Conservation (phyloP, 495 filamentous ascomycete genomes). For the Daldinia caldariorum region DNA sequence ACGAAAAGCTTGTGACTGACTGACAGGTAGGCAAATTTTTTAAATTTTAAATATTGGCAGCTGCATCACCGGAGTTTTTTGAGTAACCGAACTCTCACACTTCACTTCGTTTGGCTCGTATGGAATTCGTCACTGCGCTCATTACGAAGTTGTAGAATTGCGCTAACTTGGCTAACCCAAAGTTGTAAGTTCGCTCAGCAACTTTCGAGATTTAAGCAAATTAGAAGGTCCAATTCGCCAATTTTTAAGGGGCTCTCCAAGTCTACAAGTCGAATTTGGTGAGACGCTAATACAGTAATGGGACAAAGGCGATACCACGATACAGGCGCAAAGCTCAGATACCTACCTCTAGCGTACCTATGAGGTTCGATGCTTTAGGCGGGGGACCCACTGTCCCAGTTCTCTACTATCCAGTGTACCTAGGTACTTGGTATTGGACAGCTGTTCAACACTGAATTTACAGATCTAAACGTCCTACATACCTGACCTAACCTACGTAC, state of each 20-base stretch:
- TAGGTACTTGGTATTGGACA: conserved; percentile 29
- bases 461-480: neutral
- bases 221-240: conserved; percentile 12
- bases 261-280: conserved; percentile 27
- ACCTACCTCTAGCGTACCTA: too few species aligned
- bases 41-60: neutral
- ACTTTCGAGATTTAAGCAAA: conserved; percentile 11
- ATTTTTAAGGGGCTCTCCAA: conserved; percentile 12
- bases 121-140: neutral
- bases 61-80: conserved; percentile 23
- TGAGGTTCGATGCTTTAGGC: neutral
- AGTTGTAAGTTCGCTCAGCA: conserved; percentile 3
- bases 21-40: too few species aligned
- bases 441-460: conserved; percentile 17
- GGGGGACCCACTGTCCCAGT: neutral
- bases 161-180: neutral
- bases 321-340: conserved; percentile 18
- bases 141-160: neutral
- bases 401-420: neutral
- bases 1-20: neutral
- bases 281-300: conserved; percentile 40
- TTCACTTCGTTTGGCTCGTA: neutral
- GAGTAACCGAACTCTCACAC: conserved; percentile 20
- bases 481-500: too few species aligned
- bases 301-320: conserved; percentile 14